phyloP scores from a whole-genome alignment of 2,329 filamentous ascomycete species.

The Karstenula rhodostoma region DNA sequence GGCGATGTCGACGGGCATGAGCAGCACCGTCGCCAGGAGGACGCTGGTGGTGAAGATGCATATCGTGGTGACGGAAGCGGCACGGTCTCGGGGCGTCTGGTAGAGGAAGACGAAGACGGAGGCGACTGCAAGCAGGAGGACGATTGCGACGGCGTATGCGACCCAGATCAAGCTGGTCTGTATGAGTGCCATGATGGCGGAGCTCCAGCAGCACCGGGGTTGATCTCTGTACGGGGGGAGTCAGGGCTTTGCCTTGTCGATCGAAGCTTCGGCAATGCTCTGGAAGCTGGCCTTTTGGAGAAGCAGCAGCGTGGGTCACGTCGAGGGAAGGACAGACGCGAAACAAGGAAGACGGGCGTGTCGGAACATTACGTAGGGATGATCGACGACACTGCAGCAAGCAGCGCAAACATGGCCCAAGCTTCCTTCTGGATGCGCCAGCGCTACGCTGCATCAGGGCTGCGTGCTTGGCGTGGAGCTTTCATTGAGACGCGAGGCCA shows the following conservation, averaged over 20 bases:
- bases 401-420: slow-evolving; percentile 13
- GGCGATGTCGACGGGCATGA: slow-evolving; percentile 94
- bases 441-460: background rate
- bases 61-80: slow-evolving; percentile 79
- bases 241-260: background rate
- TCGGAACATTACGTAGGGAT: slow-evolving; percentile 11
- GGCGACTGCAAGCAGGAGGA: slow-evolving; percentile 76
- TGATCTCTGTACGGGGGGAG: background rate
- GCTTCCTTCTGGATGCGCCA: slow-evolving; percentile 11
- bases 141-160: slow-evolving; percentile 84
- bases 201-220: background rate
- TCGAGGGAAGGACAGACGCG: background rate
- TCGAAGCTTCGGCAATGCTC: background rate
- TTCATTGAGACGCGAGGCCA: slow-evolving; percentile 26
- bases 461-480: slow-evolving; percentile 24
- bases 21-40: slow-evolving; percentile 87
- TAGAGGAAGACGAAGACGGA: slow-evolving; percentile 90
- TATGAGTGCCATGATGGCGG: slow-evolving; percentile 70
- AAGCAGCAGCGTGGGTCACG: background rate
- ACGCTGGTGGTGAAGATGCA: slow-evolving; percentile 87
- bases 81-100: slow-evolving; percentile 87
- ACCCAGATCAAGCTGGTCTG: slow-evolving; percentile 95
- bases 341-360: background rate
- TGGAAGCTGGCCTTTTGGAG: background rate
- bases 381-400: slow-evolving; percentile 4